Evolutionary conservation across 495 filamentous ascomycete genomes (phyloP).

Genomic region (Tirmania nivea): DNA sequence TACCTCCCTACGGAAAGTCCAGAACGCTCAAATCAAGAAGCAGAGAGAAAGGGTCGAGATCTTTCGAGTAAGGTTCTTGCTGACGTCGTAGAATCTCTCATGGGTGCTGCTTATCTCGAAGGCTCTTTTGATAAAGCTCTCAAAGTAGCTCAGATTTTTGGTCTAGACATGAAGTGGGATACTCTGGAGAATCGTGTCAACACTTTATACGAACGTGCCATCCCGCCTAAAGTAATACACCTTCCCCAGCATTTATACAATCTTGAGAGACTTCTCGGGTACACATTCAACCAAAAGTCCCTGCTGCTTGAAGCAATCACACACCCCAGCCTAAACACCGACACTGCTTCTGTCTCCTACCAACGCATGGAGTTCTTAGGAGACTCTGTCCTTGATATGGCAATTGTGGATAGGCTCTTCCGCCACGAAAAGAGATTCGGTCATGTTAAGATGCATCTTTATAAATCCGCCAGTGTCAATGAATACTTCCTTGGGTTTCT

Average conservation of each 20-base stretch:
- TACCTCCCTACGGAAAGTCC: slow-evolving; percentile 29
- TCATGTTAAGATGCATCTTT: slow-evolving; percentile 46
- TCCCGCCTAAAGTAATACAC: not conserved
- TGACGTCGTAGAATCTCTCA: slow-evolving; percentile 72
- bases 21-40: slow-evolving; percentile 13
- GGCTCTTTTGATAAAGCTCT: slow-evolving; percentile 46
- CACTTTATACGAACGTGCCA: slow-evolving; percentile 6
- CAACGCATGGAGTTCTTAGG: slow-evolving; percentile 83
- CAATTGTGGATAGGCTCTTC: slow-evolving; percentile 39
- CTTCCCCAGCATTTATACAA: slow-evolving; percentile 17
- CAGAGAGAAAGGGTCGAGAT: not conserved
- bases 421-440: slow-evolving; percentile 25
- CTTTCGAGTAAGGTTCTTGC: slow-evolving; percentile 66
- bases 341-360: slow-evolving; percentile 38
- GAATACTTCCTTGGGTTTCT: slow-evolving; percentile 70
- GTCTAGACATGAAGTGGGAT: slow-evolving; percentile 40
- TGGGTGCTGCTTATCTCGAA: slow-evolving; percentile 55
- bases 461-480: slow-evolving; percentile 62
- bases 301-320: slow-evolving; percentile 73
- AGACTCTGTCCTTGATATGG: slow-evolving; percentile 63
- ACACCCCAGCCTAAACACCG: slow-evolving; percentile 45
- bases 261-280: slow-evolving; percentile 40
- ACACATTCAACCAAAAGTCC: slow-evolving; percentile 45
- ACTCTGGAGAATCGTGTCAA: slow-evolving; percentile 20
- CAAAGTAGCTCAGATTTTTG: slow-evolving; percentile 39